These are phyloP conservation scores for Saccharomycopsis fodiens DNA, from an alignment of 805 yeast genomes.

Conservation along the genomic window DNA sequence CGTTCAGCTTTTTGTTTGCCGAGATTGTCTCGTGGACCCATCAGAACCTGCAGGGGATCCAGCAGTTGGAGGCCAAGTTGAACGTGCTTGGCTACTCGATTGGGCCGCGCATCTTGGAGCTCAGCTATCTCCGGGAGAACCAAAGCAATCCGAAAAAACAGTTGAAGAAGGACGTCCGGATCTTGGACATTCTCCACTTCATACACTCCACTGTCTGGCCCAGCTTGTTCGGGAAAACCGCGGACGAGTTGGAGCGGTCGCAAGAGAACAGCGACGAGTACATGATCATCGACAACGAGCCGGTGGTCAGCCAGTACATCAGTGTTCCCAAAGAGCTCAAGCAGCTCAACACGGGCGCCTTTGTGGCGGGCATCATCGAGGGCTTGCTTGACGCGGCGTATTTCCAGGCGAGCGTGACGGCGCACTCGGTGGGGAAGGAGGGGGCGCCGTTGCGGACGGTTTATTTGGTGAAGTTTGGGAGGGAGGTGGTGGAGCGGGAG, in stretches of 20 bases:
- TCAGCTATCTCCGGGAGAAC: conserved; percentile 63
- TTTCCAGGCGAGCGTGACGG: conserved; percentile 72
- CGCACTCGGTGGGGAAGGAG: conserved; percentile 65
- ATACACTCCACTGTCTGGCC: conserved; percentile 71
- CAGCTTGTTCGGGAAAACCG: conserved; percentile 59
- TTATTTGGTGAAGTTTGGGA: conserved; percentile 64
- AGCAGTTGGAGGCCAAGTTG: conserved; percentile 54
- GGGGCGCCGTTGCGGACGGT: conserved; percentile 62
- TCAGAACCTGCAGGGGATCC: conserved; percentile 54
- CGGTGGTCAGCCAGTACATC: conserved; percentile 62
- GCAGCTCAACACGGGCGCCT: conserved; percentile 72
- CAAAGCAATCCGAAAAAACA: conserved; percentile 26
- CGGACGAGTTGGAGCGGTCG: conserved; percentile 69
- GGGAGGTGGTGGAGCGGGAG: conserved; percentile 49
- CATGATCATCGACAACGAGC: conserved; percentile 66
- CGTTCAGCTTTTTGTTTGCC: conserved; percentile 61
- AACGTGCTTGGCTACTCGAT: conserved; percentile 72
- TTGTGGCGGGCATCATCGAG: conserved; percentile 78
- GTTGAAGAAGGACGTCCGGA: conserved; percentile 57
- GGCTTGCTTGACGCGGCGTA: conserved; percentile 70
- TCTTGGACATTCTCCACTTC: conserved; percentile 64
- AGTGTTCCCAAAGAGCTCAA: conserved; percentile 76
- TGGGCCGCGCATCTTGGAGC: conserved; percentile 65
- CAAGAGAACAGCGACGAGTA: conserved; percentile 59
- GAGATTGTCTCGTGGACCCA: conserved; percentile 65